These are phyloP conservation scores for Phytophthora meadii DNA, from an alignment of 352 stramenopile genomes.

Conservation along the genomic window DNA sequence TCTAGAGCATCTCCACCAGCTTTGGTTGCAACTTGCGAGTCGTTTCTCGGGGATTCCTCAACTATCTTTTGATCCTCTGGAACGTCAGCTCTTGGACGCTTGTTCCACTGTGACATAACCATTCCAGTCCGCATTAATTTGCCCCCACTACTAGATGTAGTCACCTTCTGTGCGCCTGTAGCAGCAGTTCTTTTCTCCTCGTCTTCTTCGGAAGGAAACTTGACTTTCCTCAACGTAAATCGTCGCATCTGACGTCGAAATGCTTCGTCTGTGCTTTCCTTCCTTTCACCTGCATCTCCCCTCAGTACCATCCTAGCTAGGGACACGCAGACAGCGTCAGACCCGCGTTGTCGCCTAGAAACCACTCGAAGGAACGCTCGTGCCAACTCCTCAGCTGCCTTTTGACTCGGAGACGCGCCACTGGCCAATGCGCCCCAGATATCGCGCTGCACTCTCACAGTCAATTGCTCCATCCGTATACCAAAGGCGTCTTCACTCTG, in stretches of 20 bases:
- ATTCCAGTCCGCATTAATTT: background rate
- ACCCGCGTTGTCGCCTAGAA: constrained; percentile 7
- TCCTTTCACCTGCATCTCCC: constrained; percentile 5
- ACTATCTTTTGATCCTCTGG: constrained; percentile 1
- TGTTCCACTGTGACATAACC: constrained; percentile 3
- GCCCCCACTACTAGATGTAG: background rate
- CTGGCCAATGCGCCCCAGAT: constrained; percentile 67
- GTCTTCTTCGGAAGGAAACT: constrained; percentile 23
- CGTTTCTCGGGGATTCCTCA: constrained; percentile 12
- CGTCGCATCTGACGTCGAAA: constrained; percentile 43
- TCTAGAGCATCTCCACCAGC: constrained; percentile 8
- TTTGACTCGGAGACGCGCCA: constrained; percentile 14
- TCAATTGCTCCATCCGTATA: constrained; percentile 52
- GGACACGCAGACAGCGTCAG: constrained; percentile 37
- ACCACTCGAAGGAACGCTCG: constrained; percentile 32
- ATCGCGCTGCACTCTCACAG: constrained; percentile 53
- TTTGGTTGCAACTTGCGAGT: background rate
- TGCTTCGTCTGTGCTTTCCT: constrained; percentile 15
- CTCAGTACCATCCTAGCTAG: constrained; percentile 34
- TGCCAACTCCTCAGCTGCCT: constrained; percentile 24
- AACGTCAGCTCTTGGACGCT: constrained; percentile 20
- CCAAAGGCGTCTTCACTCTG: constrained; percentile 26
- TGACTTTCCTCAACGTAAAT: constrained; percentile 32
- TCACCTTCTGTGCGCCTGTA: background rate
- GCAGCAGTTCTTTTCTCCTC: constrained; percentile 10